phyloP scores from a whole-genome alignment of 805 yeast species.

The Saturnispora diversa region DNA sequence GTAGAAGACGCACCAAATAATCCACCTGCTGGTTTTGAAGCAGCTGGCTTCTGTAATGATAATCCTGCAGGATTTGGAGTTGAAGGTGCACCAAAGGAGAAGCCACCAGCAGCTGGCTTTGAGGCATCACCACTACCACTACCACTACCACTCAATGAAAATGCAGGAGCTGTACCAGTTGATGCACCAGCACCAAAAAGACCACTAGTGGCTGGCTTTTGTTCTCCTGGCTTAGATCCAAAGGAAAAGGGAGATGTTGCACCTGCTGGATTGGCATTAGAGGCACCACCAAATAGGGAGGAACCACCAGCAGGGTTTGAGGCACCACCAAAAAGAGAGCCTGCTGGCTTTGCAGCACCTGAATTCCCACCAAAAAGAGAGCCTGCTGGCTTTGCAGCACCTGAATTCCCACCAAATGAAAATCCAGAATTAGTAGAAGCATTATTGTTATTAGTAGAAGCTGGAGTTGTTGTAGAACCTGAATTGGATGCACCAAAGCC shows the following conservation, averaged over 20 bases:
- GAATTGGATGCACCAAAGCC: conserved; percentile 3
- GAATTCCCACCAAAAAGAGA: background rate
- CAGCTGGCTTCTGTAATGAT: conserved; percentile 7
- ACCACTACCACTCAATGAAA: background rate
- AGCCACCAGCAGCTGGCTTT: conserved; percentile 12
- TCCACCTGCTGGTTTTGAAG: conserved; percentile 6
- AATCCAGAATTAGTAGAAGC: background rate
- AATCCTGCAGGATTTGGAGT: conserved; percentile 5
- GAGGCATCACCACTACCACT: too few relatives aligned
- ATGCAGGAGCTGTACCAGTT: conserved; percentile 8
- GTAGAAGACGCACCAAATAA: conserved; percentile 5
- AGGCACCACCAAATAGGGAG: conserved; percentile 4
- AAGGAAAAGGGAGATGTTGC: conserved; percentile 8
- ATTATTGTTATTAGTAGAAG: background rate
- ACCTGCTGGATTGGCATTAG: background rate
- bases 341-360: conserved; percentile 9
- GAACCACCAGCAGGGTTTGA: too few relatives aligned
- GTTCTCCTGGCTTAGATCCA: background rate
- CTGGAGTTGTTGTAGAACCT: conserved; percentile 3
- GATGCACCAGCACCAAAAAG: conserved; percentile 9
- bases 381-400: conserved; percentile 1
- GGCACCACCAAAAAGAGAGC: conserved; percentile 8
- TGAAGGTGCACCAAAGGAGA: conserved; percentile 16
- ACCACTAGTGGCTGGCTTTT: background rate
- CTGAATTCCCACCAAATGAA: conserved; percentile 1